Evolutionary conservation across 129 eudicot genomes (phyloP), one percentile per base, ranked within the genome.

Genomic region (Saussurea involucrata): DNA sequence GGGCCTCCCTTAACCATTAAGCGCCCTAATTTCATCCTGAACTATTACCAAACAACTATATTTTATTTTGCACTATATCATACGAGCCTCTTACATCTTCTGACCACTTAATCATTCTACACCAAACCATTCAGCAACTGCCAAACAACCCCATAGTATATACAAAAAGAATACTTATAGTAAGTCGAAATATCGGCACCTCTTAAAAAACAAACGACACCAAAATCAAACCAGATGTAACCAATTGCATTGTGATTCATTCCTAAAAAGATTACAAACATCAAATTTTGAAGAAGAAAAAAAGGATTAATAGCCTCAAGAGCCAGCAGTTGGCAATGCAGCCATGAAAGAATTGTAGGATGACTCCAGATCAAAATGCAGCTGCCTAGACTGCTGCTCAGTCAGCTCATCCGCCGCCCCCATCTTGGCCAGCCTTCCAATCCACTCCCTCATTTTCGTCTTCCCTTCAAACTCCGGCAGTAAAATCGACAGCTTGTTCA

Each of bases 311-410:
- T 22, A 53, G 7, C 61, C 21, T 76, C 80, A 93, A 2, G 85
- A 83, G 63, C 97, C 97, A 58, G 87, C 92, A 74, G 90, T 69
- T 18, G 97, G 97, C 83, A 92, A 78, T 64, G 92, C 92, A 17
- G 98, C 98, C 97, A 90, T 90, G 73, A 93, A 90, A 9, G 98
- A 90, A 84, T 90, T 91, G 78, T 93, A 93, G 5, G 98, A 93
- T 0, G 98, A 90, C 71, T 93, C 98, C n/a, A 93, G 83, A 78
- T 91, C 94, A 77, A 81, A 87, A 83, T 91, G 96, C 36, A 95
- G 91, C 79, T 95, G 97, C 57, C 98, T 77, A 25, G 97, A 81
- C 86, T 93, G 98, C 85, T 93, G 98, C 76, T 88, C 96, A 10
- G 98, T 93, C 75, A 90, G 77, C 89, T 90, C 91, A 85, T 89